phyloP scores from a whole-genome alignment of 805 yeast genomes.

The Kodamaea jinghongensis region DNA sequence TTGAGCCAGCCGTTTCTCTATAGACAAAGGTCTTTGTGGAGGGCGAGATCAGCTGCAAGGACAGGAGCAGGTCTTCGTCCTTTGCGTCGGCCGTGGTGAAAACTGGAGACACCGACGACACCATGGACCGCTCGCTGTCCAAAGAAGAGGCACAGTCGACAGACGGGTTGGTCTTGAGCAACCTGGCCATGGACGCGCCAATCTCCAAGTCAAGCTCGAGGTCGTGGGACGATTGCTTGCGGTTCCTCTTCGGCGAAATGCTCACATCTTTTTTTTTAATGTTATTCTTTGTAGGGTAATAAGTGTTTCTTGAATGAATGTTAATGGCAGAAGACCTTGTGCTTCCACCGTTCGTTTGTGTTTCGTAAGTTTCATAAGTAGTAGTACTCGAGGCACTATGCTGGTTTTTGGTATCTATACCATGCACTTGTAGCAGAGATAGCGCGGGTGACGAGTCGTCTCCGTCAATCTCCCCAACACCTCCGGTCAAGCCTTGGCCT shows the following conservation, averaged over 20 bases:
- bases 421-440: constrained; percentile 22
- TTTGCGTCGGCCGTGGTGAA: constrained; percentile 27
- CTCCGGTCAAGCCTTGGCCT: constrained; percentile 11
- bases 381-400: neutral
- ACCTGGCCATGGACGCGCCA: constrained; percentile 45
- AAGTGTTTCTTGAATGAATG: constrained; percentile 11
- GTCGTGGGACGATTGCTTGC: constrained; percentile 10
- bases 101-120: constrained; percentile 31
- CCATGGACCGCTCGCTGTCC: constrained; percentile 40
- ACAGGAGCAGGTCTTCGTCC: constrained; percentile 40
- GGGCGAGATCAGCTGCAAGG: constrained; percentile 27
- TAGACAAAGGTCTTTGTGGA: constrained; percentile 8
- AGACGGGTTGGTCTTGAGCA: constrained; percentile 19
- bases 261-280: constrained; percentile 6
- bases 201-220: constrained; percentile 40
- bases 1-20: constrained; percentile 5
- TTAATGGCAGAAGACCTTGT: constrained; percentile 13
- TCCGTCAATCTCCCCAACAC: constrained; percentile 38
- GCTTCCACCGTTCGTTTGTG: constrained; percentile 5
- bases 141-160: constrained; percentile 35
- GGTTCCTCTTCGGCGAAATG: constrained; percentile 4
- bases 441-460: constrained; percentile 45
- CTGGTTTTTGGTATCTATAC: constrained; percentile 20
- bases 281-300: constrained; percentile 3
- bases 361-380: constrained; percentile 9